Conservation (phyloP, 2,329 filamentous ascomycete species). For the Trichoderma endophyticum region DNA sequence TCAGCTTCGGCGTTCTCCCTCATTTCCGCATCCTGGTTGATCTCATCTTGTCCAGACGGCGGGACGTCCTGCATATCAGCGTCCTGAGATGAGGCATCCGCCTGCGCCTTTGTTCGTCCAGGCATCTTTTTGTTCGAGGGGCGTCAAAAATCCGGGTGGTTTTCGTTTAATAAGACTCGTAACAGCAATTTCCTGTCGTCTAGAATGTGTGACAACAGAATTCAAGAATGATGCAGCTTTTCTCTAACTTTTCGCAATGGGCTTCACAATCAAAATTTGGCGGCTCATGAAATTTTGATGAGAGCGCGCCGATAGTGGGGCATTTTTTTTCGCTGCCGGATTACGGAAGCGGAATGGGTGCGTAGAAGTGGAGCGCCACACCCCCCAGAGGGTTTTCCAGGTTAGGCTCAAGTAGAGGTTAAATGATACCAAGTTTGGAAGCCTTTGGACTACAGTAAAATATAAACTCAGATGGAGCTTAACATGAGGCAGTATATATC, state of each 20-base stretch:
- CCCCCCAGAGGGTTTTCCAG: not conserved
- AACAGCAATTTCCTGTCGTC: no score
- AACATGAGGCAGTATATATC: not conserved
- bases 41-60: slow-evolving; percentile 36
- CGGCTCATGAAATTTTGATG: slow-evolving; percentile 16
- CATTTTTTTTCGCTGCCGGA: not conserved
- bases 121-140: slow-evolving; percentile 34
- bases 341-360: slow-evolving; percentile 13
- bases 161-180: not conserved
- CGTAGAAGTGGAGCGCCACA: not conserved
- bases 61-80: slow-evolving; percentile 46
- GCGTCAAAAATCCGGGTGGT: not conserved
- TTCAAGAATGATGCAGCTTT: not conserved
- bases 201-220: not conserved
- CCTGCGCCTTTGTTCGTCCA: slow-evolving; percentile 37
- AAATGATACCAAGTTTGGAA: not conserved
- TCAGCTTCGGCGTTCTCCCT: slow-evolving; percentile 29
- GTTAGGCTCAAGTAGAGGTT: not conserved
- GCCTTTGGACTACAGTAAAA: not conserved
- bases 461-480: not conserved
- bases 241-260: not conserved
- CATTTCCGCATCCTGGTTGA: slow-evolving; percentile 35
- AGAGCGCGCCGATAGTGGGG: slow-evolving; percentile 9
- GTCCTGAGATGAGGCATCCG: slow-evolving; percentile 33
- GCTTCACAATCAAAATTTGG: not conserved